A percentile compares a stretch with the other conserved stretches of the same genome.
phyloP scores from a whole-genome alignment of 352 stramenopile species.

The Hyaloperonospora brassicae region DNA sequence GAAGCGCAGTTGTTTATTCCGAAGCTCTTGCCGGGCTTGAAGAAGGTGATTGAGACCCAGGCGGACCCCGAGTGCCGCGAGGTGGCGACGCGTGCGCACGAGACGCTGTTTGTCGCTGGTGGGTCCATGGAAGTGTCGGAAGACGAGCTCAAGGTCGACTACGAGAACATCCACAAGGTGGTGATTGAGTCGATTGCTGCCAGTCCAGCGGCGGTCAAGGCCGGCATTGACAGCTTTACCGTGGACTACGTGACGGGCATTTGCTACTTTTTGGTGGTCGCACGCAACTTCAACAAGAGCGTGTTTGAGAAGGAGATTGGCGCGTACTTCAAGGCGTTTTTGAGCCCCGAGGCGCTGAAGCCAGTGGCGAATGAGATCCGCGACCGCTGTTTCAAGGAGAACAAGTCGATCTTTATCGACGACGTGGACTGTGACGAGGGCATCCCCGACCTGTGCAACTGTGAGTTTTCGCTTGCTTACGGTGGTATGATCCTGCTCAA shows the following conservation, averaged over 20 bases:
- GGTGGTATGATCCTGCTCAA: slow-evolving; percentile 90
- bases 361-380: slow-evolving; percentile 63
- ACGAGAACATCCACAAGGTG: slow-evolving; percentile 72
- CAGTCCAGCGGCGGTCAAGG: slow-evolving; percentile 75
- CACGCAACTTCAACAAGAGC: slow-evolving; percentile 90
- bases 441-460: slow-evolving; percentile 97
- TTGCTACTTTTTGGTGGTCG: slow-evolving; percentile 80
- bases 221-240: slow-evolving; percentile 82
- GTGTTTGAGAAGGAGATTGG: slow-evolving; percentile 91
- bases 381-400: slow-evolving; percentile 84
- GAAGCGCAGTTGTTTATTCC: slow-evolving; percentile 97
- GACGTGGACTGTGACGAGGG: slow-evolving; percentile 96
- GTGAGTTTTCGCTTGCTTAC: slow-evolving; percentile 97
- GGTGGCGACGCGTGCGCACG: slow-evolving; percentile 90
- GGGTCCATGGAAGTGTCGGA: slow-evolving; percentile 88
- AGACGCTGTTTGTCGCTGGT: slow-evolving; percentile 91
- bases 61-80: slow-evolving; percentile 96
- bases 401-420: slow-evolving; percentile 89
- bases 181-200: slow-evolving; percentile 74
- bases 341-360: slow-evolving; percentile 56
- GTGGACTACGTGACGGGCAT: slow-evolving; percentile 86
- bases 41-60: slow-evolving; percentile 94
- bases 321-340: slow-evolving; percentile 85
- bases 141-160: slow-evolving; percentile 89
- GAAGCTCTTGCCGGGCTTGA: slow-evolving; percentile 93